These are phyloP conservation scores for Aspergillus sclerotialis DNA, from an alignment of 2,329 filamentous ascomycete genomes.

Conservation along the genomic window DNA sequence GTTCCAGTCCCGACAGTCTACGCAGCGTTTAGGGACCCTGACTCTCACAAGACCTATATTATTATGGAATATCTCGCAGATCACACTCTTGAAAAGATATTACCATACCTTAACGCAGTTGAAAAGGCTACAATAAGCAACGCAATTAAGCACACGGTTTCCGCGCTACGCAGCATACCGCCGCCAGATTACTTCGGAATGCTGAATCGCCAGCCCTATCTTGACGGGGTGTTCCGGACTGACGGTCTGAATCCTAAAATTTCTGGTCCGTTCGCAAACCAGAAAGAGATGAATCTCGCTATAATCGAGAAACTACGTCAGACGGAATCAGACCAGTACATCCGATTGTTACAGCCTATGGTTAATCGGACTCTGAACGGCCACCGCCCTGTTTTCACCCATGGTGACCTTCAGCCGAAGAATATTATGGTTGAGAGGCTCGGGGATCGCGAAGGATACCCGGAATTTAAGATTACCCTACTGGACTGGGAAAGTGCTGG, in stretches of 20 bases:
- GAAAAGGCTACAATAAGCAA: conserved; percentile 7
- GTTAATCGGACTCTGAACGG: conserved; percentile 10
- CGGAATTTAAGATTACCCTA: conserved; percentile 5
- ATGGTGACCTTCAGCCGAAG: conserved; percentile 11
- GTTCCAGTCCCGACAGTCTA: conserved; percentile 8
- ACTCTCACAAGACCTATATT: conserved; percentile 10
- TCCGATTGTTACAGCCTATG: conserved; percentile 8
- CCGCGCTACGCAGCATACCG: conserved; percentile 9
- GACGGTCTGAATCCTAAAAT: conserved; percentile 9
- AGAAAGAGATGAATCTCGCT: conserved; percentile 10
- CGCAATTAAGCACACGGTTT: conserved; percentile 5
- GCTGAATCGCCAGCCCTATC: conserved; percentile 10
- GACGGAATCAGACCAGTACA: conserved; percentile 9
- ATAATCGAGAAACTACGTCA: conserved; percentile 5
- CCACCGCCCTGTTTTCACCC: conserved; percentile 10
- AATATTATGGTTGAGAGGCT: conserved; percentile 11
- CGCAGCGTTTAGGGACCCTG: conserved; percentile 6
- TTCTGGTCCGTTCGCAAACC: conserved; percentile 10
- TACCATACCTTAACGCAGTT: conserved; percentile 5
- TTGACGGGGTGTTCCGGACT: conserved; percentile 10
- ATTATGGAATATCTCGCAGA: conserved; percentile 11
- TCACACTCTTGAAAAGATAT: conserved; percentile 8
- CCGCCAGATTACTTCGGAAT: conserved; percentile 10
- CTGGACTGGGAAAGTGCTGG: conserved; percentile 12
- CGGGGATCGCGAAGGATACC: conserved; percentile 3